Percentiles rank a stretch among this genome's conserved stretches.
These are phyloP conservation scores for Sungouiozyma ichnusensis DNA, from an alignment of 805 yeast species.

Conservation along the genomic window DNA sequence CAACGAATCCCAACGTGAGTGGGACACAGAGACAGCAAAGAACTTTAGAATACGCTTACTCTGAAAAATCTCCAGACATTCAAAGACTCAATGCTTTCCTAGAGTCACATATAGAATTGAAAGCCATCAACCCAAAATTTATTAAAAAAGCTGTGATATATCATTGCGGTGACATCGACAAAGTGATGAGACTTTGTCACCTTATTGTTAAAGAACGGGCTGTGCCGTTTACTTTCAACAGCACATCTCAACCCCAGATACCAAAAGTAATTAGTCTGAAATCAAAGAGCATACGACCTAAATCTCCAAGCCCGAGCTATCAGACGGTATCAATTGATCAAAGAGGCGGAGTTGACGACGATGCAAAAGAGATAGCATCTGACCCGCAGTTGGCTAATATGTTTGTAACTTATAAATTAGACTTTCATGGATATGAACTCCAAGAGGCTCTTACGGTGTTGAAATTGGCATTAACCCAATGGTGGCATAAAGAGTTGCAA, in stretches of 20 bases:
- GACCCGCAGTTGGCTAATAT: constrained; percentile 6
- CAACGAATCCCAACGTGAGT: neutral
- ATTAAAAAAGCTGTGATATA: constrained; percentile 31
- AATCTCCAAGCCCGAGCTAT: neutral
- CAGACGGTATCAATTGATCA: neutral
- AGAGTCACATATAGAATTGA: constrained; percentile 28
- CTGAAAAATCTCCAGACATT: constrained; percentile 16
- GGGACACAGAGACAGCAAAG: neutral
- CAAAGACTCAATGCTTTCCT: constrained; percentile 29
- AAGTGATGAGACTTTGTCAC: constrained; percentile 1
- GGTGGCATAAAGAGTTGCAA: constrained; percentile 55
- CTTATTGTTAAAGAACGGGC: constrained; percentile 1
- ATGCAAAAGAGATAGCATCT: neutral
- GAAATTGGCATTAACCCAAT: constrained; percentile 30
- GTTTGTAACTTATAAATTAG: constrained; percentile 28
- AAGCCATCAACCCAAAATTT: constrained; percentile 32
- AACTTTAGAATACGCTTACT: constrained; percentile 4
- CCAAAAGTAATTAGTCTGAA: neutral
- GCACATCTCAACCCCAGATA: neutral
- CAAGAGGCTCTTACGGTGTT: constrained; percentile 36
- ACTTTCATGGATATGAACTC: constrained; percentile 47
- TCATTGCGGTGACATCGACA: constrained; percentile 34
- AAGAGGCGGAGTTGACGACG: neutral
- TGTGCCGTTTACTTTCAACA: constrained; percentile 1
- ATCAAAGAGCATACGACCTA: neutral